phyloP scores from a whole-genome alignment of 2,329 filamentous ascomycete genomes.

The Aquanectria penicillioides region DNA sequence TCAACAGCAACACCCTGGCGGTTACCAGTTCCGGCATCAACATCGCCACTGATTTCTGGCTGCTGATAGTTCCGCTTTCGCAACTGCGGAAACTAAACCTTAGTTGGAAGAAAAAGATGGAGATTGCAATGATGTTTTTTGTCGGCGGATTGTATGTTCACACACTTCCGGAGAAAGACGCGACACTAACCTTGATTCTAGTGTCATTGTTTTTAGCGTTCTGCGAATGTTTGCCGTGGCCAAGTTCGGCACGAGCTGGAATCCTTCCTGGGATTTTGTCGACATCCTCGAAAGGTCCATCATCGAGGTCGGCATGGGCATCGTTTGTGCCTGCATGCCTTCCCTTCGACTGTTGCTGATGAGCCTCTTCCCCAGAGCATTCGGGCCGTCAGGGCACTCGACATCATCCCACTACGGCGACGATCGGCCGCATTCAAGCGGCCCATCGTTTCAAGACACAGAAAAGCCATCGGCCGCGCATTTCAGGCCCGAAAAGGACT shows the following conservation, averaged over 20 bases:
- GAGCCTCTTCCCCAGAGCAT: constrained; percentile 49
- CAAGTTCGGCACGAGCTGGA: constrained; percentile 41
- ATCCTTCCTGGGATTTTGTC: constrained; percentile 49
- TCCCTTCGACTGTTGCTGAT: constrained; percentile 48
- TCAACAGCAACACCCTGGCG: constrained; percentile 58
- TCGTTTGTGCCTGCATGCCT: constrained; percentile 53
- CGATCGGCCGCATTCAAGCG: too few species aligned
- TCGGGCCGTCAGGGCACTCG: too few species aligned
- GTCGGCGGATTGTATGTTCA: constrained; percentile 59
- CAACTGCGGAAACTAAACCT: constrained; percentile 55
- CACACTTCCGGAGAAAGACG: not conserved
- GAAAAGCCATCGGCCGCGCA: too few species aligned
- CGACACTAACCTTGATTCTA: constrained; percentile 24
- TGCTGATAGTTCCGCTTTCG: constrained; percentile 61
- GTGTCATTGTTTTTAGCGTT: constrained; percentile 51
- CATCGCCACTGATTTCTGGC: constrained; percentile 62
- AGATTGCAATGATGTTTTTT: constrained; percentile 61
- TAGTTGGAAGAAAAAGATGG: constrained; percentile 59
- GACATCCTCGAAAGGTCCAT: constrained; percentile 48
- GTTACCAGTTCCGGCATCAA: constrained; percentile 64
- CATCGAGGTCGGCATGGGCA: constrained; percentile 51
- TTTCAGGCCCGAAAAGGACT: too few species aligned
- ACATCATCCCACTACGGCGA: too few species aligned
- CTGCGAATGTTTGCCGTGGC: constrained; percentile 49
- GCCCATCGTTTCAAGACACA: too few species aligned